Evolutionary conservation across 2,329 filamentous ascomycete species (phyloP).

Genomic region (Talaromyces albobiverticillius): DNA sequence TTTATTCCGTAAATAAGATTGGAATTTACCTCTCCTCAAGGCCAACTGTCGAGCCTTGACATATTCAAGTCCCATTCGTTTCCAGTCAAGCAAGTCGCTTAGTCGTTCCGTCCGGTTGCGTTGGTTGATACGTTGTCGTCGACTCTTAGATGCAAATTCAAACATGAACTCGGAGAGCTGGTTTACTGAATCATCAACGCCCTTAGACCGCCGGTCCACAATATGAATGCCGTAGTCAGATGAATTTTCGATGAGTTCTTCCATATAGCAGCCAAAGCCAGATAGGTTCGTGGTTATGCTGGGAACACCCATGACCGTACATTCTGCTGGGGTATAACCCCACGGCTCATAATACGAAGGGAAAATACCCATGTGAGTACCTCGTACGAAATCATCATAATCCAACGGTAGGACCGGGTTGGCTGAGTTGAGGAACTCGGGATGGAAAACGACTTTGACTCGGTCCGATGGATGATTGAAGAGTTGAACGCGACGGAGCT

Average conservation of each 20-base stretch:
- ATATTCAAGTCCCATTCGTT: slow-evolving; percentile 99
- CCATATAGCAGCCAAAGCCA: slow-evolving; percentile 99
- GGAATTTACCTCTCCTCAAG: slow-evolving; percentile 61
- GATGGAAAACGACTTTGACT: slow-evolving; percentile 97
- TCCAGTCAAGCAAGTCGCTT: slow-evolving; percentile 96
- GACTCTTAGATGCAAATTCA: slow-evolving; percentile 89
- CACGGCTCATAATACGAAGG: slow-evolving; percentile 98
- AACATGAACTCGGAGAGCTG: slow-evolving; percentile 91
- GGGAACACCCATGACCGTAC: slow-evolving; percentile 97
- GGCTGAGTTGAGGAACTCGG: slow-evolving; percentile 92
- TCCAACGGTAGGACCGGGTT: slow-evolving; percentile 94
- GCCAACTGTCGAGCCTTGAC: slow-evolving; percentile 95
- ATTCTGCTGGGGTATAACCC: slow-evolving; percentile 98
- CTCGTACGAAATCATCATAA: slow-evolving; percentile 97
- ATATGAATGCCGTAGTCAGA: slow-evolving; percentile 99
- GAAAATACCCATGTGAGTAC: slow-evolving; percentile 93
- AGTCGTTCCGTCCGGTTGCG: slow-evolving; percentile 93
- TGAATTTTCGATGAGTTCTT: slow-evolving; percentile 96
- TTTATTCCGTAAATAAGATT: neutral
- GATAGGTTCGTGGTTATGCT: slow-evolving; percentile 98
- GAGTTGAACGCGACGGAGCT: slow-evolving; percentile 90
- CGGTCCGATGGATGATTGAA: slow-evolving; percentile 95
- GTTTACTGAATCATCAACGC: slow-evolving; percentile 95
- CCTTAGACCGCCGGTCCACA: slow-evolving; percentile 91
- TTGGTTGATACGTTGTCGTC: slow-evolving; percentile 97